phyloP scores from a whole-genome alignment of 2,329 filamentous ascomycete genomes.

The Macroventuria anomochaeta region DNA sequence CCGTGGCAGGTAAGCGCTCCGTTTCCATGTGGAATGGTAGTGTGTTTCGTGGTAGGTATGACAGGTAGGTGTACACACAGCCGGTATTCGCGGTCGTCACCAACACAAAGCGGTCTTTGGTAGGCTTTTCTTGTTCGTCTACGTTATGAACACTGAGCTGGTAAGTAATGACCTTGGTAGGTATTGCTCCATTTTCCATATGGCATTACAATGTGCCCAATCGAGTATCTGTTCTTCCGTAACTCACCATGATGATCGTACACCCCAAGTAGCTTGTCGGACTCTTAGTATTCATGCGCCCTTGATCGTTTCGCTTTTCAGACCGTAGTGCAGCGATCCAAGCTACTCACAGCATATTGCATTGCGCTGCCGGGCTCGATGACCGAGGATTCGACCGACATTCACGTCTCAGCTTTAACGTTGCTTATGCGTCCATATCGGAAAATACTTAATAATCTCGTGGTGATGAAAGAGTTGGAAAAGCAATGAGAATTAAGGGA shows the following conservation, averaged over 20 bases:
- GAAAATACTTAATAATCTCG: too few relatives aligned
- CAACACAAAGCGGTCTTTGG: background rate
- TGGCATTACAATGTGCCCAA: background rate
- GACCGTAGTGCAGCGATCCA: too few relatives aligned
- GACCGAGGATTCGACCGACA: background rate
- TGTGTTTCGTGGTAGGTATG: too few relatives aligned
- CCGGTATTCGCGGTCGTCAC: too few relatives aligned
- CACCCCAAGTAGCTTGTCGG: too few relatives aligned
- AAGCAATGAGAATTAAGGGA: background rate
- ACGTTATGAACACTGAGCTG: background rate
- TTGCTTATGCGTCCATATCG: background rate
- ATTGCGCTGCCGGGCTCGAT: background rate
- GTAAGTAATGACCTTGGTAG: background rate
- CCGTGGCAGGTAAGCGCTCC: too few relatives aligned
- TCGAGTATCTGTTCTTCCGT: too few relatives aligned
- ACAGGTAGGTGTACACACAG: too few relatives aligned
- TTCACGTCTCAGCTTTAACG: background rate
- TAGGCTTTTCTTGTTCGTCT: too few relatives aligned
- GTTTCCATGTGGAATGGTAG: too few relatives aligned
- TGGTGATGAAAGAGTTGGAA: slow-evolving; percentile 16
- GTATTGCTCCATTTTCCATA: background rate
- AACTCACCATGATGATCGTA: too few relatives aligned
- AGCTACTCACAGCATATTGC: background rate
- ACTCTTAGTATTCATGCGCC: background rate
- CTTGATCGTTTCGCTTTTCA: too few relatives aligned